Evolutionary conservation across 768 basidiomycete species (phyloP), one percentile per base, ranked within the genome.

Genomic region (Paxillus ammoniavirescens): DNA sequence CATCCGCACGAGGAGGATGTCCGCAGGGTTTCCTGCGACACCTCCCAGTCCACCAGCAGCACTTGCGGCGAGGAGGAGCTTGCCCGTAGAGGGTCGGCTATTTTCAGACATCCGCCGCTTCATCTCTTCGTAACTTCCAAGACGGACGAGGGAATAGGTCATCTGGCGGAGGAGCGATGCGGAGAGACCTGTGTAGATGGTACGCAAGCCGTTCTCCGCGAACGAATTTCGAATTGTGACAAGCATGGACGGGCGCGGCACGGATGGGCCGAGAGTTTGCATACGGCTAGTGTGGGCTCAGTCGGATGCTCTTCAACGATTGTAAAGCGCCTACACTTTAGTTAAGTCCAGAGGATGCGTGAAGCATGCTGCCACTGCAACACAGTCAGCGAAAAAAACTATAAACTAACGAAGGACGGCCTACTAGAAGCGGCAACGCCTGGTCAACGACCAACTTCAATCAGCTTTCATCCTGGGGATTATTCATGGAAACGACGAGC

Each of bases 131-230:
- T 94, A 93, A 18, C 77, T 81, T 21, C 92, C 92, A 30, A 94
- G 73, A 31, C 93, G 84, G 49, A 92, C 89, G 43, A 94, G 82
- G 0, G 91, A 91, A 64, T 95, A 95, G 9, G 91, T 86, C 91
- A 94, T 93, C 72, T 95, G 93, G 48, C 93, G 81, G 68, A 93
- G 76, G 21, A 93, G 69, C 3, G 92, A 91, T 5, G 92, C 92
- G 5, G 86, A 84, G 33, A 93, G 78, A 21, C 93, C 93, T 10
- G 87, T 84, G 61, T 90, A 93, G 23, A 94, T 71, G 56, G 89
- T 89, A 52, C 78, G 78, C 57, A 91, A 65, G 57, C 93, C 92
- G 17, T 82, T 82, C 57, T 83, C 75, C 14, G 77, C 71, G 33
- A 94, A 72, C 14, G 91, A 88, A 51, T 72, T 73, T 43, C 80